Base-by-base conservation (phyloP, 768 basidiomycete species). In the Pulveroboletus frians region DNA sequence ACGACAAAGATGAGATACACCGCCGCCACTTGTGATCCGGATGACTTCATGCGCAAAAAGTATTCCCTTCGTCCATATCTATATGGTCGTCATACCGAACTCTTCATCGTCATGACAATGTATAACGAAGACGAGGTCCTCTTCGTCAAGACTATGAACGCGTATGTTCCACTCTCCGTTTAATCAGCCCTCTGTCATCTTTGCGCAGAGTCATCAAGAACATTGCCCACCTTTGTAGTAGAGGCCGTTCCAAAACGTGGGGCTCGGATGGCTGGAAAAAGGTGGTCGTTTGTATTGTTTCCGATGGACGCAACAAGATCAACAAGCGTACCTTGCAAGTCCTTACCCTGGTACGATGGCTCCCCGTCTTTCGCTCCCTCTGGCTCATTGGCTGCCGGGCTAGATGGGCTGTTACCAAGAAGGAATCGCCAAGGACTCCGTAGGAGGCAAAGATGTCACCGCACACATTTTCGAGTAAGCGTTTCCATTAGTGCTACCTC, bases 51-150 rank as follows among this genome's bases (percentile, higher is more conserved):
- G 80, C 66, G 76, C 26, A 80, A 75, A 39, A 81, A 83, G 52
- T 91, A 89, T 66, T 81, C 87, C 6, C 77, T 93, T 20, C 75
- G 91, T 20, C 91, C 82, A 5, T 92, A 84, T 66, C 76, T 92
- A 1, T 79, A 80, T 58, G 81, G 81, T 48, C 84, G 92, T 46
- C 76, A 84, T 46, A 95, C 92, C 9, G 93, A 95, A 69, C 76
- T 96, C 13, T 93, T 95, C 71, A 90, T 96, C 58, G 92, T 94
- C 36, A 89, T 95, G 83, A 95, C 92, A 38, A 94, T 95, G 91
- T 90, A 90, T 67, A 94, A 94, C 65, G 92, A 96, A 71, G 89
- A 90, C 61, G 87, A 90, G 62, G 72, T 83, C 9, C 72, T 89
- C 23, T 91, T 90, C 64, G 73, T 74, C 62, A 79, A 76, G 62